These are phyloP conservation scores for Mortierella alpina DNA, from an alignment of 192 early-diverging fungal species.

Conservation along the genomic window DNA sequence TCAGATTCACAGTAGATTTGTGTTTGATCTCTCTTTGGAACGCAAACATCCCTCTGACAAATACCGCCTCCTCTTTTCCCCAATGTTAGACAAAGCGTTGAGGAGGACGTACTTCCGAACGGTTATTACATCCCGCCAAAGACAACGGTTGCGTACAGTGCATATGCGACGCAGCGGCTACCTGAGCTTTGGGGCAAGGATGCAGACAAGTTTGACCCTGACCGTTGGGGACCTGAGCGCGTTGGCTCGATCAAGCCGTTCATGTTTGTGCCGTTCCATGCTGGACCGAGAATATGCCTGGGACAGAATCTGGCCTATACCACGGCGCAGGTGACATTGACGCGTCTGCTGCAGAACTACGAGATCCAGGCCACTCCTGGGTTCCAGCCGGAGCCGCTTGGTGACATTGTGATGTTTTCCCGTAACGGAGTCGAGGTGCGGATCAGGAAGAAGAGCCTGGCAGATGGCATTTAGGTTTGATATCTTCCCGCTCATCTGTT, in stretches of 20 bases:
- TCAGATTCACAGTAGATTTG: conserved; percentile 6
- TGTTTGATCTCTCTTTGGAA: conserved; percentile 44
- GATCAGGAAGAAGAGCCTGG: conserved; percentile 16
- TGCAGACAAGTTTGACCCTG: conserved; percentile 64
- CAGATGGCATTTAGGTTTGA: conserved; percentile 15
- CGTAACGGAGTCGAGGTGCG: conserved; percentile 37
- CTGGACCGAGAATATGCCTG: conserved; percentile 64
- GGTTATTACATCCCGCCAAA: conserved; percentile 62
- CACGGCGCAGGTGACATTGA: conserved; percentile 41
- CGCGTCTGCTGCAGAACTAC: conserved; percentile 39
- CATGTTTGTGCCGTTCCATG: conserved; percentile 62
- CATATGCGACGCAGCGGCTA: conserved; percentile 42
- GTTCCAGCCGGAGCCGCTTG: conserved; percentile 19
- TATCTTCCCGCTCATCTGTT: background rate
- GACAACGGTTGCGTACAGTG: conserved; percentile 27
- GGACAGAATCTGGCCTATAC: conserved; percentile 62
- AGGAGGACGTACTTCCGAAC: conserved; percentile 58
- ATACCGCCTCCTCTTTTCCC: background rate
- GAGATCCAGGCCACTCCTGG: conserved; percentile 29
- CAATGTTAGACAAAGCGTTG: conserved; percentile 49
- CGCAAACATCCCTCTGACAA: conserved; percentile 27
- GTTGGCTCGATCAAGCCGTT: conserved; percentile 49
- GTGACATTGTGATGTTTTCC: conserved; percentile 51
- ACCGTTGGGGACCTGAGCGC: conserved; percentile 60
- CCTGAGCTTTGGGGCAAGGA: conserved; percentile 68